phyloP scores from a whole-genome alignment of 257 asterid genomes.

The Lithospermum erythrorhizon region DNA sequence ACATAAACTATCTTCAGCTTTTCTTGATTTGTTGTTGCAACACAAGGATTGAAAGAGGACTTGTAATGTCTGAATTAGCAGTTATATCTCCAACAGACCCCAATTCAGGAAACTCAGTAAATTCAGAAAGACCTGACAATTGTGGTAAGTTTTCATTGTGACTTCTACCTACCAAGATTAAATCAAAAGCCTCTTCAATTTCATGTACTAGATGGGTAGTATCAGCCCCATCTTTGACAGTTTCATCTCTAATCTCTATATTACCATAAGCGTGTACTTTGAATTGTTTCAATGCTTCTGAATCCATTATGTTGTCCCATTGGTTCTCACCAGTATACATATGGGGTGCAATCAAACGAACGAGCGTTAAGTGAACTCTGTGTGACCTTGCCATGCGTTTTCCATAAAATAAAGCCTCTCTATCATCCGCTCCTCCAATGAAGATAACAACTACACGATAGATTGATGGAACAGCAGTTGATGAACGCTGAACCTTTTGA shows the following conservation, averaged over 20 bases:
- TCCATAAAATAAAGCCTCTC: constrained; percentile 16
- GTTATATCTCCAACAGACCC: constrained; percentile 73
- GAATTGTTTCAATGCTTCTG: constrained; percentile 7
- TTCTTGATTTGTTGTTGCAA: constrained; percentile 43
- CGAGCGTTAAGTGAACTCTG: constrained; percentile 9
- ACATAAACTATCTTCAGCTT: neutral
- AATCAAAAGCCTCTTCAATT: constrained; percentile 12
- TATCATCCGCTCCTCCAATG: constrained; percentile 18
- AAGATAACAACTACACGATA: constrained; percentile 11
- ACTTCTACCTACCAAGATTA: constrained; percentile 53
- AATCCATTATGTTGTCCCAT: constrained; percentile 14
- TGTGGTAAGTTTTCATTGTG: constrained; percentile 44
- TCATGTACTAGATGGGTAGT: constrained; percentile 10
- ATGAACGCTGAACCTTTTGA: constrained; percentile 1
- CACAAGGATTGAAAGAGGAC: constrained; percentile 51
- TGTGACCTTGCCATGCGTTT: constrained; percentile 13
- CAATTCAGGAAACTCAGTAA: constrained; percentile 59
- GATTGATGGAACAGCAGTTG: neutral
- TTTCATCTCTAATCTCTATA: constrained; percentile 9
- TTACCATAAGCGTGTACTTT: neutral
- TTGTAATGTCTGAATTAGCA: constrained; percentile 38
- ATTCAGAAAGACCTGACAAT: constrained; percentile 50
- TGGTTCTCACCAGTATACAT: constrained; percentile 3
- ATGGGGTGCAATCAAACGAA: constrained; percentile 1
- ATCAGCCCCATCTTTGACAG: constrained; percentile 16